phyloP scores from a whole-genome alignment of 139 green algal species.

The Tetraselmis chui region DNA sequence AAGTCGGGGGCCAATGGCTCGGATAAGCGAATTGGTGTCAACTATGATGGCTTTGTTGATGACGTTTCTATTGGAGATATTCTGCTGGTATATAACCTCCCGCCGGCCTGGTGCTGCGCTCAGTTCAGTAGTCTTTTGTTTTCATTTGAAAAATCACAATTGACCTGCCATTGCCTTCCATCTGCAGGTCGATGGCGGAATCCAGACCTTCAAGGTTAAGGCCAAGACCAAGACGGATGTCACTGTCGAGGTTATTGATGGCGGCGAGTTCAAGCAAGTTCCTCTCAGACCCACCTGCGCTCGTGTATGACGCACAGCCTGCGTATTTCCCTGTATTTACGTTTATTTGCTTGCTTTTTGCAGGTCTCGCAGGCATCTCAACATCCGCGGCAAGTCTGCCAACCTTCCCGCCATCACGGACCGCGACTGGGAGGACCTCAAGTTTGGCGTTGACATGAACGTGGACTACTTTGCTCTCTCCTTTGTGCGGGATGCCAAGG shows the following conservation, averaged over 20 bases:
- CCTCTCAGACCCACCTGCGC: too few species aligned
- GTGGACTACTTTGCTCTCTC: constrained; percentile 78
- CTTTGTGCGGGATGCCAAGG: constrained; percentile 45
- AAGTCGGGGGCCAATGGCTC: constrained; percentile 46
- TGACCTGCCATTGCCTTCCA: too few species aligned
- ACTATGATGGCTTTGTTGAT: constrained; percentile 77
- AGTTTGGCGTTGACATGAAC: constrained; percentile 54
- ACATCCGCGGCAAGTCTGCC: constrained; percentile 73
- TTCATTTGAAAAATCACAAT: too few species aligned
- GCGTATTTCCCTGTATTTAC: too few species aligned
- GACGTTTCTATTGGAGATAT: constrained; percentile 63
- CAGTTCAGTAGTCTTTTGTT: too few species aligned
- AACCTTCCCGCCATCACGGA: constrained; percentile 77
- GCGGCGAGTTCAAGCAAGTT: constrained; percentile 49
- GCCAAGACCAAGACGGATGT: constrained; percentile 52
- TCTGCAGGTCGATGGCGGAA: constrained; percentile 58
- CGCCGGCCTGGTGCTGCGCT: background rate
- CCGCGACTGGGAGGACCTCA: constrained; percentile 71
- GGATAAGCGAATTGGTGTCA: constrained; percentile 53
- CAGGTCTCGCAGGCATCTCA: constrained; percentile 56
- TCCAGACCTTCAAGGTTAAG: constrained; percentile 55
- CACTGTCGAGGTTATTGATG: constrained; percentile 59
- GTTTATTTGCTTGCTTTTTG: background rate
- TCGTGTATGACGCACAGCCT: too few species aligned
- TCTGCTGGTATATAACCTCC: constrained; percentile 39